Percentiles rank a stretch among this genome's conserved stretches.
phyloP scores from a whole-genome alignment of 306 rosid genomes.

The Crataegus laevigata region DNA sequence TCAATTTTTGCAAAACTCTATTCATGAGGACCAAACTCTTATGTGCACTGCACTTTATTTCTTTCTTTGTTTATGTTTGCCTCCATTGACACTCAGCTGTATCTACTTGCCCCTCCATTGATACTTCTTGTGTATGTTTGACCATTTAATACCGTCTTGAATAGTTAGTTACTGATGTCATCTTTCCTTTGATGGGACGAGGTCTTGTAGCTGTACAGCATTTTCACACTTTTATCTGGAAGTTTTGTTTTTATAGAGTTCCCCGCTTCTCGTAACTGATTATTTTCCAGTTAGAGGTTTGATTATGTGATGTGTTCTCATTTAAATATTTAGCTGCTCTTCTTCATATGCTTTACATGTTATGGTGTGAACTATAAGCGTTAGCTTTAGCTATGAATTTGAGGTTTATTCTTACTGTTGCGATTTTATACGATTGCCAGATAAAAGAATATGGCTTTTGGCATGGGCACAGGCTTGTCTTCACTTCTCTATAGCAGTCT shows the following conservation, averaged over 20 bases:
- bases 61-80: neutral
- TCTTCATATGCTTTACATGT: neutral
- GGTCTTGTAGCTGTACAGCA: neutral
- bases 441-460: conserved; percentile 91
- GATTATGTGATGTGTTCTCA: neutral
- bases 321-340: neutral
- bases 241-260: neutral
- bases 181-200: neutral
- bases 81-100: neutral
- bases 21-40: neutral
- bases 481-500: conserved; percentile 66
- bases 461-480: conserved; percentile 89
- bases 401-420: conserved; percentile 3
- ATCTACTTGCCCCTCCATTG: neutral
- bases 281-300: neutral
- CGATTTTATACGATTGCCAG: conserved; percentile 43
- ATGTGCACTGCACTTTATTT: neutral
- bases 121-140: neutral
- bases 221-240: neutral
- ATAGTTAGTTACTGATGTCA: neutral
- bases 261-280: neutral
- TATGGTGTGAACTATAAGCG: neutral
- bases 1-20: neutral
- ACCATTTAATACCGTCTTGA: neutral
- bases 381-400: neutral